Evolutionary conservation across 106 monocot species (phyloP).

Genomic region (Acanthochlamys bracteata): DNA sequence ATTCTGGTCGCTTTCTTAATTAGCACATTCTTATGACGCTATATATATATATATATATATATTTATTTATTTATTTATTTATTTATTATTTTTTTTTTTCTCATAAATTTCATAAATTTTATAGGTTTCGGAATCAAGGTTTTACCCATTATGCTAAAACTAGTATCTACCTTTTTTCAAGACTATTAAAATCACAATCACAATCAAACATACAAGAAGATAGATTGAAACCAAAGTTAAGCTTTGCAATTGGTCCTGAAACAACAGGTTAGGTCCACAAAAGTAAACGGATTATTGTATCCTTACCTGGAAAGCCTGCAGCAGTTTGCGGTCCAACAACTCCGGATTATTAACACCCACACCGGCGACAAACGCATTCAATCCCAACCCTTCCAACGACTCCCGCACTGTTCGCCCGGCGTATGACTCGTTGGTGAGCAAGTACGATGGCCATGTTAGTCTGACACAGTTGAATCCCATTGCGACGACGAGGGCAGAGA

Average conservation of each 20-base stretch:
- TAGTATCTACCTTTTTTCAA: too few relatives aligned
- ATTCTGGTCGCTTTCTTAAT: too few relatives aligned
- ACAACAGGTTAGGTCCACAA: background rate
- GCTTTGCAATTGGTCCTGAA: background rate
- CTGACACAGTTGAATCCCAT: constrained; percentile 60
- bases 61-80: too few relatives aligned
- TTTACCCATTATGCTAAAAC: too few relatives aligned
- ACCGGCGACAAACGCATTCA: constrained; percentile 7
- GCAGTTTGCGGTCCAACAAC: constrained; percentile 17
- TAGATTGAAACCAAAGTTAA: too few relatives aligned
- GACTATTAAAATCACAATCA: too few relatives aligned
- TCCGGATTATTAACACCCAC: constrained; percentile 25
- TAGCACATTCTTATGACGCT: too few relatives aligned
- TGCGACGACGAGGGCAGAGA: constrained; percentile 8
- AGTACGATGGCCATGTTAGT: constrained; percentile 38
- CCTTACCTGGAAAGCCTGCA: constrained; percentile 36
- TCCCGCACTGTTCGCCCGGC: constrained; percentile 19
- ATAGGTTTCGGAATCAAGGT: too few relatives aligned
- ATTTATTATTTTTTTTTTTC: too few relatives aligned
- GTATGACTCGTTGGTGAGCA: constrained; percentile 25
- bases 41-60: too few relatives aligned
- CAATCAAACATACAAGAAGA: too few relatives aligned
- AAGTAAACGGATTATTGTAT: background rate
- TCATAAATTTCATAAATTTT: too few relatives aligned
- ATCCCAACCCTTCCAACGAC: constrained; percentile 22